Conservation (phyloP, 257 asterid species). For the Solanum rostratum region DNA sequence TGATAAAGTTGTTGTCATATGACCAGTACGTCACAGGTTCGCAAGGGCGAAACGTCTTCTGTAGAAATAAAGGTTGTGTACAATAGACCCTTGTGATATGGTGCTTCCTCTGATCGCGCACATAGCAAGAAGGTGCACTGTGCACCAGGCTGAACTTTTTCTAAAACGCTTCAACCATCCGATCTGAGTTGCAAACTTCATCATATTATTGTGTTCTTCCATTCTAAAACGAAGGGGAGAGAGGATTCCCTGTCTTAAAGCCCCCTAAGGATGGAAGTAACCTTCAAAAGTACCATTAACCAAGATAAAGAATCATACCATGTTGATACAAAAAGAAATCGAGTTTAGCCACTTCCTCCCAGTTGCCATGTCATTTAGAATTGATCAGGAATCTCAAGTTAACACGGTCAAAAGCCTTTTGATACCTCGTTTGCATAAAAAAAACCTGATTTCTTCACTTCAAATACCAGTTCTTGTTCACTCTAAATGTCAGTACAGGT, state of each 20-base stretch:
- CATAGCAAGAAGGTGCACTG: no score
- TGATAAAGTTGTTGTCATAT: no score
- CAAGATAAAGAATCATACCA: not conserved
- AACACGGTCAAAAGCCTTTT: not conserved
- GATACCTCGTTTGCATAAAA: not conserved
- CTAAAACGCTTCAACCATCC: no score
- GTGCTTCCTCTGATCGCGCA: no score
- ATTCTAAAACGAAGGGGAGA: not conserved
- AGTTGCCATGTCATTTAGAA: not conserved
- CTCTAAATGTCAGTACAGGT: not conserved
- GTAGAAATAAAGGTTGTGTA: no score
- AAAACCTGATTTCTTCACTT: not conserved
- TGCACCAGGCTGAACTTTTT: no score
- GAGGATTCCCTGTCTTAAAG: not conserved
- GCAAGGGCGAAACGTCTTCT: no score
- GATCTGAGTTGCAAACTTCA: not conserved
- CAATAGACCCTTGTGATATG: no score
- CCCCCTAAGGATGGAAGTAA: not conserved
- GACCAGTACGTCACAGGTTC: no score
- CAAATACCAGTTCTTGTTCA: not conserved
- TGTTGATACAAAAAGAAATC: not conserved
- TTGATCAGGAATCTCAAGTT: not conserved
- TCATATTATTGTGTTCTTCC: not conserved
- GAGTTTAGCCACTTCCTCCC: not conserved
- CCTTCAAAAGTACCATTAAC: not conserved